These are phyloP conservation scores for Tetradesmus obliquus DNA, from an alignment of 139 green algal genomes.

Conservation along the genomic window DNA sequence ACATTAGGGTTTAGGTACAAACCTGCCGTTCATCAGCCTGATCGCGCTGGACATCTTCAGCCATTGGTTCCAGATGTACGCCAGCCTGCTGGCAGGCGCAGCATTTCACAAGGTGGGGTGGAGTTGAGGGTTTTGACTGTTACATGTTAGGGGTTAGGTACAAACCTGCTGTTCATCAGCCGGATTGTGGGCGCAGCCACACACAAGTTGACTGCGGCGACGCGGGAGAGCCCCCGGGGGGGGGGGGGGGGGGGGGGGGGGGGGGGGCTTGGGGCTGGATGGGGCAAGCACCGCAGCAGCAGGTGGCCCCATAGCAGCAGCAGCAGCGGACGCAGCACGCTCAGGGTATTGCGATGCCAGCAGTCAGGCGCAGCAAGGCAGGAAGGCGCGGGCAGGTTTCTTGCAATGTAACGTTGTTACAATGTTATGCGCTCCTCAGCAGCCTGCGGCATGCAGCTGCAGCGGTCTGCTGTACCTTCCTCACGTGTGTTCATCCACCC, in stretches of 20 bases:
- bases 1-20: not conserved
- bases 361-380: not conserved
- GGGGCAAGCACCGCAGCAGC: not conserved
- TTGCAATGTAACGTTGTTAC: too few species aligned
- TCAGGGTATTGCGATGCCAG: not conserved
- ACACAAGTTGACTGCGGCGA: too few species aligned
- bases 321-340: not conserved
- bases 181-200: too few species aligned
- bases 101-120: conserved; percentile 80
- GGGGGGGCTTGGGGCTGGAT: too few species aligned
- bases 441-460: too few species aligned
- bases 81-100: conserved; percentile 71
- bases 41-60: conserved; percentile 94
- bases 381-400: too few species aligned
- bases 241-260: too few species aligned
- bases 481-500: too few species aligned
- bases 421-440: too few species aligned
- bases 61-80: conserved; percentile 97
- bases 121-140: not conserved
- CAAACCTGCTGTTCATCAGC: too few species aligned
- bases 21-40: conserved; percentile 74
- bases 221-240: too few species aligned
- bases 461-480: too few species aligned
- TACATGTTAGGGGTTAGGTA: not conserved
- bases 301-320: not conserved